These are phyloP conservation scores for Urochloa ruziziensis DNA, from an alignment of 176 grass and related monocot genomes.

Conservation along the genomic window DNA sequence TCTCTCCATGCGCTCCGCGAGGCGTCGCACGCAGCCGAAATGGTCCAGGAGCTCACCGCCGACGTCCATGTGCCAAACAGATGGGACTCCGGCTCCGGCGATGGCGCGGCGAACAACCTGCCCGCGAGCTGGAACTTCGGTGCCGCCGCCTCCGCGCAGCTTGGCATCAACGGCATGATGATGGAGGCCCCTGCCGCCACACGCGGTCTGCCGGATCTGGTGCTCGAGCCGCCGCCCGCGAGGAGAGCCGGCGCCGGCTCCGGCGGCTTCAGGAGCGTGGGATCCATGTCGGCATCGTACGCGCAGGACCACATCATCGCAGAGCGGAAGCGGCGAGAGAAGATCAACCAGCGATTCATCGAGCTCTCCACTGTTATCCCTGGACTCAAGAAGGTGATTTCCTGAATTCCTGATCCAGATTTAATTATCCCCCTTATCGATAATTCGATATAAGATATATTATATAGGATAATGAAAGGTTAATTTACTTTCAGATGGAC, in stretches of 20 bases:
- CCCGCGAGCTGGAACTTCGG: constrained; percentile 43
- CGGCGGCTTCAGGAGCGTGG: constrained; percentile 7
- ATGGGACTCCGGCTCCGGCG: constrained; percentile 30
- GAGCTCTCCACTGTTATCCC: constrained; percentile 71
- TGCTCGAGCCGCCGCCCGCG: background rate
- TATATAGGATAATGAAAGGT: background rate
- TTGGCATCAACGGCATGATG: constrained; percentile 4
- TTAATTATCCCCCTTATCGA: background rate
- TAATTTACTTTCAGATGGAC: constrained; percentile 48
- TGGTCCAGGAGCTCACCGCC: constrained; percentile 10
- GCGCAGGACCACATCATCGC: constrained; percentile 64
- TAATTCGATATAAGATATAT: too few relatives aligned
- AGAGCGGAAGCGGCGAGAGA: constrained; percentile 73
- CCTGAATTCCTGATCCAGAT: too few relatives aligned
- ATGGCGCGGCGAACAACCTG: background rate
- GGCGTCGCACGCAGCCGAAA: background rate
- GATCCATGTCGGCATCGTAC: constrained; percentile 7
- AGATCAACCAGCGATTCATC: constrained; percentile 70
- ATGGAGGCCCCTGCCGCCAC: background rate
- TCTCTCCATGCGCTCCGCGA: constrained; percentile 35
- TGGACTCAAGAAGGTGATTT: constrained; percentile 68
- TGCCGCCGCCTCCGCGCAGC: background rate
- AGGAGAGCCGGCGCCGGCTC: constrained; percentile 14
- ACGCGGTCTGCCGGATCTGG: background rate
- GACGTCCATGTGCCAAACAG: constrained; percentile 1